phyloP scores from a whole-genome alignment of 768 basidiomycete species.

The Phaeolepiota aurea region DNA sequence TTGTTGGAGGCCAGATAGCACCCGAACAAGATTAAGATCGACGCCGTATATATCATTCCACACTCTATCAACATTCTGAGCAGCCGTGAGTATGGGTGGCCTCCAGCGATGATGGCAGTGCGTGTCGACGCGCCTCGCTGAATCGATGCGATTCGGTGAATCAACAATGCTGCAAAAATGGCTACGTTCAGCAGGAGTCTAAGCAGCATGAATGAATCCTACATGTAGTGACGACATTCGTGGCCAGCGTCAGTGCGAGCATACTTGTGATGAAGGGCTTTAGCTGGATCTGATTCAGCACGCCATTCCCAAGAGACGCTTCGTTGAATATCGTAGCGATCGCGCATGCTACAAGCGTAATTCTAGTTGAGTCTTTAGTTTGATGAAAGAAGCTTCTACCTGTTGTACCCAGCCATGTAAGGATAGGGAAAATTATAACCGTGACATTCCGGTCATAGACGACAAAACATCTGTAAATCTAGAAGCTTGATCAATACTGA shows the following conservation, averaged over 20 bases:
- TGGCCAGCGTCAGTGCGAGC: conserved; percentile 12
- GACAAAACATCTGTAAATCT: conserved; percentile 15
- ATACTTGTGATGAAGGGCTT: conserved; percentile 13
- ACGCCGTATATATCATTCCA: conserved; percentile 9
- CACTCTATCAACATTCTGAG: conserved; percentile 11
- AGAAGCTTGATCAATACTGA: too few species aligned
- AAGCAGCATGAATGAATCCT: not conserved
- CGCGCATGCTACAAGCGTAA: conserved; percentile 8
- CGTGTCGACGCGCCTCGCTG: not conserved
- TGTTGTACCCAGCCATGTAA: conserved; percentile 13
- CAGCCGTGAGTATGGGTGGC: not conserved
- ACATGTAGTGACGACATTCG: conserved; percentile 14
- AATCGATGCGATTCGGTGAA: conserved; percentile 2
- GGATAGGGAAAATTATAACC: conserved; percentile 8
- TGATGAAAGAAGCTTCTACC: conserved; percentile 3
- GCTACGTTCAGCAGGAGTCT: not conserved
- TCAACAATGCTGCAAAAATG: not conserved
- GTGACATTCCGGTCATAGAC: conserved; percentile 10
- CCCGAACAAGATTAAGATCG: conserved; percentile 2
- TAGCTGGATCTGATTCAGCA: conserved; percentile 7
- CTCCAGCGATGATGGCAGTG: not conserved
- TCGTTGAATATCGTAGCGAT: conserved; percentile 9
- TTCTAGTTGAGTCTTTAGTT: not conserved
- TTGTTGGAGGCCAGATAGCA: conserved; percentile 3
- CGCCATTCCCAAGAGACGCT: conserved; percentile 9